phyloP scores from a whole-genome alignment of 1,284 basidiomycete species.

The Limonomyces culmigenus region DNA sequence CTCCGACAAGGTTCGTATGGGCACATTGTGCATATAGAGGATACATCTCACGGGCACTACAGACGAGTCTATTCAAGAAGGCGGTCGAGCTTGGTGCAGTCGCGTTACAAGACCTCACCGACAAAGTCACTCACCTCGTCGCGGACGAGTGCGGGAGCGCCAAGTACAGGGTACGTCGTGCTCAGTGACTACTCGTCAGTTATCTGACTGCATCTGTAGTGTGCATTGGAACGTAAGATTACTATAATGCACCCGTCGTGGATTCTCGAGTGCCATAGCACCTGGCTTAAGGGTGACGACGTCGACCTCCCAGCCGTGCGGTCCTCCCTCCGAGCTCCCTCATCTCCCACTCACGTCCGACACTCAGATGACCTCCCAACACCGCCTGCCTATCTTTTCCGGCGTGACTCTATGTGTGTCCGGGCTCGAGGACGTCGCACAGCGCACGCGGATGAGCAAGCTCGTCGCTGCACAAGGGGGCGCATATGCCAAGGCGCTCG shows the following conservation, averaged over 20 bases:
- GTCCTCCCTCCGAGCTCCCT: slow-evolving; percentile 2
- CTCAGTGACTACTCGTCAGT: too few relatives aligned
- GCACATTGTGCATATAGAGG: not conserved
- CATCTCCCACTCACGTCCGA: slow-evolving; percentile 3
- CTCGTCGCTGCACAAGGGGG: slow-evolving; percentile 36
- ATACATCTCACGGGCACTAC: not conserved
- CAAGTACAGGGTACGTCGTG: slow-evolving; percentile 48
- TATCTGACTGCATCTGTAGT: too few relatives aligned
- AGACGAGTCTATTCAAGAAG: slow-evolving; percentile 54
- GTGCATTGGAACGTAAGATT: slow-evolving; percentile 33
- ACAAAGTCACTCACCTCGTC: slow-evolving; percentile 66
- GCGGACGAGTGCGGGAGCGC: slow-evolving; percentile 50
- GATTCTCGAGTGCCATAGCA: slow-evolving; percentile 47
- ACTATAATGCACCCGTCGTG: slow-evolving; percentile 60
- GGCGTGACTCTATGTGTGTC: slow-evolving; percentile 47
- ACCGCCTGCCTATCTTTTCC: slow-evolving; percentile 52
- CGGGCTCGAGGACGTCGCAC: slow-evolving; percentile 37
- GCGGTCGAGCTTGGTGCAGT: slow-evolving; percentile 62
- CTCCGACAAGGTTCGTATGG: slow-evolving; percentile 39
- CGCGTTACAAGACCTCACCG: slow-evolving; percentile 50
- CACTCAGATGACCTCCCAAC: slow-evolving; percentile 28
- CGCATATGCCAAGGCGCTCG: slow-evolving; percentile 29
- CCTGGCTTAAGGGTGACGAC: slow-evolving; percentile 66
- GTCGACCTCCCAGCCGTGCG: slow-evolving; percentile 37
- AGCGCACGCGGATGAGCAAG: slow-evolving; percentile 38